Percentiles rank a stretch among this genome's conserved stretches.
Conservation (phyloP, 768 basidiomycete genomes). For the Hygrophoropsis aurantiaca region DNA sequence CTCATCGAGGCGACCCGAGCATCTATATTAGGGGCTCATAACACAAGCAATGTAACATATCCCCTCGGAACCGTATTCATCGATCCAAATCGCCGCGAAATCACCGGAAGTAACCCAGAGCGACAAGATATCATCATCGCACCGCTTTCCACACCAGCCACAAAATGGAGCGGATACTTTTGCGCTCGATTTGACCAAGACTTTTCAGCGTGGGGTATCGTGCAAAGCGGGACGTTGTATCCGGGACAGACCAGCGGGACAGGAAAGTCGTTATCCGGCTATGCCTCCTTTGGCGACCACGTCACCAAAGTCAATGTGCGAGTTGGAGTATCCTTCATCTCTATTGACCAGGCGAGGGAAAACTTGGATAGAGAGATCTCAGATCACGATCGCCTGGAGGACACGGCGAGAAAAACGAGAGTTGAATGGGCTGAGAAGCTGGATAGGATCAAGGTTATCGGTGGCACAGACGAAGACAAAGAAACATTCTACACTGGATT, state of each 20-base stretch:
- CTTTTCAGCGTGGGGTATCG: slow-evolving; percentile 47
- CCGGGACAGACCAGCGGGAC: slow-evolving; percentile 28
- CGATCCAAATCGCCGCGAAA: slow-evolving; percentile 42
- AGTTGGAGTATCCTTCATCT: slow-evolving; percentile 75
- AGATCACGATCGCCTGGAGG: slow-evolving; percentile 46
- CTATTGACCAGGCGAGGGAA: slow-evolving; percentile 58
- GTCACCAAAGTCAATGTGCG: slow-evolving; percentile 47
- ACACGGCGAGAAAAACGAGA: slow-evolving; percentile 48
- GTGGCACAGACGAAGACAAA: slow-evolving; percentile 47
- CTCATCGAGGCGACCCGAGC: slow-evolving; percentile 67
- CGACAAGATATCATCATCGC: slow-evolving; percentile 71
- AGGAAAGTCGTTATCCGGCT: slow-evolving; percentile 53
- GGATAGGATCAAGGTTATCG: slow-evolving; percentile 47
- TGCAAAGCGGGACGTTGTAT: slow-evolving; percentile 41
- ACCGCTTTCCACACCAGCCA: slow-evolving; percentile 45
- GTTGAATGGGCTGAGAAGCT: slow-evolving; percentile 59
- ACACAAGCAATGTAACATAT: slow-evolving; percentile 48
- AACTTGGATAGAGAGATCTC: slow-evolving; percentile 53
- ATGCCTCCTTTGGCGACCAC: slow-evolving; percentile 41
- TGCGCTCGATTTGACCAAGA: slow-evolving; percentile 56
- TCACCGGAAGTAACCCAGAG: slow-evolving; percentile 65
- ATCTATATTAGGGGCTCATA: slow-evolving; percentile 54
- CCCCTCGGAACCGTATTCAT: slow-evolving; percentile 54
- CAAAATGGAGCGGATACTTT: slow-evolving; percentile 45
- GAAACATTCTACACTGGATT: slow-evolving; percentile 60